Base-by-base conservation (phyloP, 148 eudicot species). In the Rhododendron ferrugineum region DNA sequence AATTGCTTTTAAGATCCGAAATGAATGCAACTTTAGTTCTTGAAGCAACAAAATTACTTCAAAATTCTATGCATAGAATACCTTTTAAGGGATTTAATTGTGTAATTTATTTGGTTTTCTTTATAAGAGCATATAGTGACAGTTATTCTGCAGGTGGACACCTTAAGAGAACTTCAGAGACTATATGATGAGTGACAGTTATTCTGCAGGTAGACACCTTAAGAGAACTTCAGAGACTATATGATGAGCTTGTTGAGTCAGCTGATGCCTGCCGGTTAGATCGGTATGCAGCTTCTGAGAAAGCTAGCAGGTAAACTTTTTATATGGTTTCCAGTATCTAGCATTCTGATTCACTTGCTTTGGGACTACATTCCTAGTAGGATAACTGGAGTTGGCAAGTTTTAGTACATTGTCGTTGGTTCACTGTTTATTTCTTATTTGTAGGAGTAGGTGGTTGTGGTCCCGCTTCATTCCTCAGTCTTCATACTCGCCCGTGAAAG, bases 401-500 rank as follows among this genome's bases (percentile, higher is more conserved):
- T 78, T n/a, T 73, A 28, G 20, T 23, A 32, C 36, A 4, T 37
- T 15, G 7, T 76, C 32, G 5, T 52, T 79, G 56, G 58, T 44
- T 72, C 26, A 30, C 75, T 18, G 28, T 44, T 11, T 85, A 8
- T 79, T 87, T 86, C 52, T 47, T 88, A 75, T 90, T 42, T 54
- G 3, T 90, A 96, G 99, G 92, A 91, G 93, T 87, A 87, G 93
- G 84, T 96, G 99, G 99, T 86, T 93, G 52, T 96, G 97, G 98
- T 90, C 96, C 34, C 98, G 94, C 86, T 90, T 96, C 66, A 91
- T 91, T 83, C 96, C 97, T 50, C 96, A 93, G 78, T 85, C 92
- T 47, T 92, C 94, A 13, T 82, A 88, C 85, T 89, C 98, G 44
- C 99, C 99, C 5, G 97, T 96, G 78, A 93, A 88, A 89, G 98